Percentiles rank a stretch among this genome's conserved stretches.
phyloP scores from a whole-genome alignment of 2,329 filamentous ascomycete species.

The Pseudocercospora cruenta region DNA sequence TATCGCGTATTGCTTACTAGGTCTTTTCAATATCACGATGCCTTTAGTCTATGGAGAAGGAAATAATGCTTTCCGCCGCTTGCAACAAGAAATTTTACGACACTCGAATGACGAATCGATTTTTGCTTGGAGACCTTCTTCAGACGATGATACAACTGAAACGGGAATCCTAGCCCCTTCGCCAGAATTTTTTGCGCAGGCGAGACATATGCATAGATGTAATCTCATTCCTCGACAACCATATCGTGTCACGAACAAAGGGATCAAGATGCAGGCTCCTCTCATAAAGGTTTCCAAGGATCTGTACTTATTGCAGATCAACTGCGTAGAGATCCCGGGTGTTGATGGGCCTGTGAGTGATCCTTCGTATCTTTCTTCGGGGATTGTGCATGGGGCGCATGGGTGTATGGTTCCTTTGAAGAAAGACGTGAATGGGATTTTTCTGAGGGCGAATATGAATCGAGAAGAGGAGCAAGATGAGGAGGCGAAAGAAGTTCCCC shows the following conservation, averaged over 20 bases:
- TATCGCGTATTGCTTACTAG: constrained; percentile 49
- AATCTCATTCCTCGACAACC: constrained; percentile 1
- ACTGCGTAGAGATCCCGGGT: not conserved
- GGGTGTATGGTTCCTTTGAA: constrained; percentile 6
- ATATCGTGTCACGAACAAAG: constrained; percentile 6
- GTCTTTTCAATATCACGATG: constrained; percentile 50
- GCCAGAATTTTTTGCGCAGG: not conserved
- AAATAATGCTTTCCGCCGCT: constrained; percentile 7
- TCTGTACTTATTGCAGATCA: not conserved
- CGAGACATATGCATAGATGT: not conserved
- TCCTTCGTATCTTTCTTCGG: not conserved
- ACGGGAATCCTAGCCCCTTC: not conserved
- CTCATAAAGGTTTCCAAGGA: not conserved
- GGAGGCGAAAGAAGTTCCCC: not conserved
- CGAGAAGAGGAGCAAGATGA: not conserved
- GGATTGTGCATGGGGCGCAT: not conserved
- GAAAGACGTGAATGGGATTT: not conserved
- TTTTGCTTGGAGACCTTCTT: constrained; percentile 3
- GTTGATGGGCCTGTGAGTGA: constrained; percentile 1
- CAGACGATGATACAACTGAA: not conserved
- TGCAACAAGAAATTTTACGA: constrained; percentile 18
- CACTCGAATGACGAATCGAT: constrained; percentile 9
- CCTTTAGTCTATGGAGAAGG: constrained; percentile 15
- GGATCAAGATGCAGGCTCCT: constrained; percentile 2
- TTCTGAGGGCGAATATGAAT: not conserved